Conservation (phyloP, 2,329 filamentous ascomycete genomes). For the Sphaerulina vaccinii region DNA sequence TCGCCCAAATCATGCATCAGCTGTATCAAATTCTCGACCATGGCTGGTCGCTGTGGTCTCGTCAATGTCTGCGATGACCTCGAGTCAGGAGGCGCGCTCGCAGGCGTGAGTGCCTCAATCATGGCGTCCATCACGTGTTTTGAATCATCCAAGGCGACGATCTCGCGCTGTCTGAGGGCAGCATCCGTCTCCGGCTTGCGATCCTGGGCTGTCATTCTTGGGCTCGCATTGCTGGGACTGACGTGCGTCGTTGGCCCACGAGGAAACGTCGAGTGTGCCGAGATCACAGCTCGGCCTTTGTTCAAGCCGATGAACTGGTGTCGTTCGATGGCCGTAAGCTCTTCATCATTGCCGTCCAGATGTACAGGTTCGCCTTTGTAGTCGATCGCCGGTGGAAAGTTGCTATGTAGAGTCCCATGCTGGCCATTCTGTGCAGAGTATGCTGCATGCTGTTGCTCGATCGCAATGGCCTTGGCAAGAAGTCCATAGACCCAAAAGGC, state of each 20-base stretch:
- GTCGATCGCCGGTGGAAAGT: constrained; percentile 13
- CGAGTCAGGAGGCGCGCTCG: constrained; percentile 19
- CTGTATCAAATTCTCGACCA: constrained; percentile 26
- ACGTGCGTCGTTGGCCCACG: constrained; percentile 12
- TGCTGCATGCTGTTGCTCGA: constrained; percentile 8
- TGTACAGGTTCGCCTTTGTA: constrained; percentile 20
- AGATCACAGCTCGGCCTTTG: constrained; percentile 24
- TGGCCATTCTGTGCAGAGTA: constrained; percentile 1
- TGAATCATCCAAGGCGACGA: constrained; percentile 20
- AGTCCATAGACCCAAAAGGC: constrained; percentile 25
- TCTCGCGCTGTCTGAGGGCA: constrained; percentile 11
- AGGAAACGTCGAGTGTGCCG: constrained; percentile 16
- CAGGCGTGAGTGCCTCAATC: constrained; percentile 22
- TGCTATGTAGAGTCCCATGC: neutral
- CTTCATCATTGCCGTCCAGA: constrained; percentile 24
- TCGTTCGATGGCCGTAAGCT: constrained; percentile 18
- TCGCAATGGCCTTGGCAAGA: constrained; percentile 18
- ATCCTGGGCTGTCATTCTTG: constrained; percentile 7
- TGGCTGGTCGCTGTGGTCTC: constrained; percentile 21
- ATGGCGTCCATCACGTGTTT: constrained; percentile 24
- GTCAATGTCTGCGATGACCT: neutral
- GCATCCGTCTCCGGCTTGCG: constrained; percentile 17
- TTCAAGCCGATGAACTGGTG: constrained; percentile 26
- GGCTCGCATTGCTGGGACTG: constrained; percentile 10
- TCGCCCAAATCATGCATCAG: constrained; percentile 25